phyloP scores from a whole-genome alignment of 768 basidiomycete species.

The Asterophora lycoperdoides region DNA sequence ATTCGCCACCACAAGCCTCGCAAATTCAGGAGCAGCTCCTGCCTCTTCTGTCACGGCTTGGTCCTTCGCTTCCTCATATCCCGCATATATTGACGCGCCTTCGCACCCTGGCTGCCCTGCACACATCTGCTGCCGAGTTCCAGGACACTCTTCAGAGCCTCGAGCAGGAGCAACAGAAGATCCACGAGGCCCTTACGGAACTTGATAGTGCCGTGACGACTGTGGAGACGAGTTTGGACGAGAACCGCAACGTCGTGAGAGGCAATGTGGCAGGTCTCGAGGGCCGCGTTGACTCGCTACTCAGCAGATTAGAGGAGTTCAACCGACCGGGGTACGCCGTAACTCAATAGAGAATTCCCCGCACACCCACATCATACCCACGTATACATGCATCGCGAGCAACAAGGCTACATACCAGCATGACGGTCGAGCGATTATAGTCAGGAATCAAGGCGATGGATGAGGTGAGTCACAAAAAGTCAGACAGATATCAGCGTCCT shows the following conservation, averaged over 20 bases:
- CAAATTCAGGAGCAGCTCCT: slow-evolving; percentile 56
- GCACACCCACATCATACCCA: background rate
- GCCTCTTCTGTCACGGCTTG: slow-evolving; percentile 65
- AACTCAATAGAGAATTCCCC: background rate
- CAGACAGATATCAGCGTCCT: too few species aligned
- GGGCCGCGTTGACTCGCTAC: slow-evolving; percentile 36
- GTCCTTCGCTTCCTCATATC: slow-evolving; percentile 72
- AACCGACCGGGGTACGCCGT: slow-evolving; percentile 12
- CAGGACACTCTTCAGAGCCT: slow-evolving; percentile 59
- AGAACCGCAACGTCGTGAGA: slow-evolving; percentile 66
- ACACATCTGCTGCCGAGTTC: slow-evolving; percentile 79
- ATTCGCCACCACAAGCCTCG: slow-evolving; percentile 22
- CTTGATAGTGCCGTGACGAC: slow-evolving; percentile 62
- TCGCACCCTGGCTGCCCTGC: slow-evolving; percentile 77
- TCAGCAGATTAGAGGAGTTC: slow-evolving; percentile 40
- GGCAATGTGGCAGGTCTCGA: slow-evolving; percentile 75
- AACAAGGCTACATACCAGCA: too few species aligned
- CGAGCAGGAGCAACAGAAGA: slow-evolving; percentile 68
- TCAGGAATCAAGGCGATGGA: too few species aligned
- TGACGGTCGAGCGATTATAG: too few species aligned
- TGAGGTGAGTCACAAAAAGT: too few species aligned
- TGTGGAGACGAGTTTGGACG: slow-evolving; percentile 73
- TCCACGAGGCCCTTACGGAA: slow-evolving; percentile 60
- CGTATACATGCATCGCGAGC: background rate
- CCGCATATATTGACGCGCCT: slow-evolving; percentile 89